Evolutionary conservation across 257 asterid species (phyloP), one percentile per base, ranked within the genome.

Genomic region (Catharanthus roseus): DNA sequence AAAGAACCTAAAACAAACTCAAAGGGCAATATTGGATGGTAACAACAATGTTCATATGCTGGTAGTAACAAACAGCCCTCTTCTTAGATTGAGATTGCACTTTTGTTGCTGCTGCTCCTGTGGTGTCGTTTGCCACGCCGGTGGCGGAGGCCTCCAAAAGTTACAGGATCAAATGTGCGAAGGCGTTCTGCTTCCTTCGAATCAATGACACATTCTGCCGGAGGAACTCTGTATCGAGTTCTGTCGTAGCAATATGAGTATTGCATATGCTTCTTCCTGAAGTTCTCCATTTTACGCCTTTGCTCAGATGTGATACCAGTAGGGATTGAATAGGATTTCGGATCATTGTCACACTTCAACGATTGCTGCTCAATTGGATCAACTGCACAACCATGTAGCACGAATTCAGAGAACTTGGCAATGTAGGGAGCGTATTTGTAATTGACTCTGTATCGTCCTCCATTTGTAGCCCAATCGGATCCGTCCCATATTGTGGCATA

Each of bases 401-500:
- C 73, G 18, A 91, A 79, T 31, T 91, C 76, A 1, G 97, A 86
- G 69, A 87, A 89, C 68, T 87, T 75, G 0, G 97, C 87, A 0
- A 83, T 67, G 85, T 81, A 91, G 50, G 96, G 97, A 72, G 95
- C 91, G 18, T 85, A 89, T 78, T 86, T 87, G 89, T 91, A 91
- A 79, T 75, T 89, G 28, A 85, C 87, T 70, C 72, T 79, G 81
- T 87, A 87, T 57, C 79, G 86, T 41, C 96, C 97, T 58, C 97
- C 97, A 74, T 82, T 80, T 8, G 97, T 89, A 69, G 97, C 97
- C 97, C 97, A 91, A 39, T 63, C 76, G 0, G 97, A 91, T 10
- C 93, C 97, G 75, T 91, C 97, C 97, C 97, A 91, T 81, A 91
- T 89, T 24, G 97, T 91, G 10, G 95, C 95, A 69, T 89, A 89